phyloP scores from a whole-genome alignment of 2,329 filamentous ascomycete genomes.

The Aspergillus sp. region DNA sequence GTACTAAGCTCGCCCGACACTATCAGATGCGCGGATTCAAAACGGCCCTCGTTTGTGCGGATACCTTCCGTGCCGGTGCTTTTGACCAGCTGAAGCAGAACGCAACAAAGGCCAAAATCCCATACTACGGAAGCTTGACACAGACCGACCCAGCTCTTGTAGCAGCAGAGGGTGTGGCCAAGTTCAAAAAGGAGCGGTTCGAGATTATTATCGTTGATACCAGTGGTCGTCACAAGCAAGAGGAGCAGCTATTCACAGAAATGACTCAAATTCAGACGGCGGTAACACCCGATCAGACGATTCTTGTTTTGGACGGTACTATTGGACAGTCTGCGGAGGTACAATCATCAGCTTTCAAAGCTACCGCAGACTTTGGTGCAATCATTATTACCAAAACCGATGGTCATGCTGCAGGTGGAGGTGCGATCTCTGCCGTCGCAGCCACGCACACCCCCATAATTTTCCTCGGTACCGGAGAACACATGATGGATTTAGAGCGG shows the following conservation, averaged over 20 bases:
- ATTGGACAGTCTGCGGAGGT: conserved; percentile 96
- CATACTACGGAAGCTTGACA: conserved; percentile 94
- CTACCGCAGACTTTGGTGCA: conserved; percentile 92
- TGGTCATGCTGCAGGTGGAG: conserved; percentile 90
- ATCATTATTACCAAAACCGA: conserved; percentile 99
- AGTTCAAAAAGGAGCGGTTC: conserved; percentile 98
- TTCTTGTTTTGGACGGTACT: conserved; percentile 95
- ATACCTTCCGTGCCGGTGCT: conserved; percentile 96
- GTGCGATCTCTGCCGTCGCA: conserved; percentile 95
- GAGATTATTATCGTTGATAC: conserved; percentile 99
- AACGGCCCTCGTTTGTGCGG: conserved; percentile 90
- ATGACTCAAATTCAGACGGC: conserved; percentile 96
- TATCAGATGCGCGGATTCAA: conserved; percentile 94
- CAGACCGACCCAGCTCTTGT: conserved; percentile 95
- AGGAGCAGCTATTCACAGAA: conserved; percentile 91
- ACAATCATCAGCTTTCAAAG: conserved; percentile 95
- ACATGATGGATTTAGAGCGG: conserved; percentile 90
- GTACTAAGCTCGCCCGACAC: conserved; percentile 93
- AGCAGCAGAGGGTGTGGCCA: conserved; percentile 91
- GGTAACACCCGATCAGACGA: conserved; percentile 90
- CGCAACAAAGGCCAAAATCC: conserved; percentile 97
- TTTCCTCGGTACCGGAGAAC: conserved; percentile 96
- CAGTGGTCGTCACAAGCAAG: conserved; percentile 89
- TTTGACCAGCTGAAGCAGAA: conserved; percentile 99
- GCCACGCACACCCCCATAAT: conserved; percentile 96